phyloP scores from a whole-genome alignment of 257 asterid genomes.

The Verbena officinalis region DNA sequence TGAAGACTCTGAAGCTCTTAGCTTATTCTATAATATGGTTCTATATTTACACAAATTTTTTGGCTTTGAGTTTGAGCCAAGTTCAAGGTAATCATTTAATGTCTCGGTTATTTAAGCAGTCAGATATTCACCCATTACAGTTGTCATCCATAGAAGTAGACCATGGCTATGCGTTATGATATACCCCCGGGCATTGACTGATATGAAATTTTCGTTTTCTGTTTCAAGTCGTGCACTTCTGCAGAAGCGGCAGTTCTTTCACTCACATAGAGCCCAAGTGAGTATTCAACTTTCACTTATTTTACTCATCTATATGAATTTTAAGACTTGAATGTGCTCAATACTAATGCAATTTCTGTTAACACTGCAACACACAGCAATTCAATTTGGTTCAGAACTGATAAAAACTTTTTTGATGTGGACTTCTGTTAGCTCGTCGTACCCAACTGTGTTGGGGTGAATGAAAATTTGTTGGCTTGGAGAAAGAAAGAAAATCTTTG shows the following conservation, averaged over 20 bases:
- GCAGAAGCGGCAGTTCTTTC: constrained; percentile 97
- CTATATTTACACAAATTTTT: constrained; percentile 1
- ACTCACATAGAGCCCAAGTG: constrained; percentile 99
- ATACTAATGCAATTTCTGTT: constrained; percentile 12
- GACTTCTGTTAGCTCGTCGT: constrained; percentile 16
- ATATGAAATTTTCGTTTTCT: background rate
- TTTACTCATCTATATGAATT: constrained; percentile 12
- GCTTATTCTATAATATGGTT: background rate
- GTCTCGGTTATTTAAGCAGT: constrained; percentile 19
- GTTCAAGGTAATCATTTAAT: constrained; percentile 18
- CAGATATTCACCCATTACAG: constrained; percentile 8
- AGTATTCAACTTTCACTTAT: constrained; percentile 30
- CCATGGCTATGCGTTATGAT: constrained; percentile 15
- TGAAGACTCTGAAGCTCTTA: constrained; percentile 12
- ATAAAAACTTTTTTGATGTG: background rate
- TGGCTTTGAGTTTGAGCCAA: constrained; percentile 23
- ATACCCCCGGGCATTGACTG: constrained; percentile 15
- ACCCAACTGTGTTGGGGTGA: constrained; percentile 2
- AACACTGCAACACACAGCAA: constrained; percentile 2
- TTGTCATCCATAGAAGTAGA: constrained; percentile 13
- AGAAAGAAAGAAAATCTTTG: background rate
- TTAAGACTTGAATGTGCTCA: constrained; percentile 10
- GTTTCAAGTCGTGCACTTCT: constrained; percentile 77
- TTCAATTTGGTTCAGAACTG: constrained; percentile 21
- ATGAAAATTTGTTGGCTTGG: background rate